Base-by-base conservation (phyloP, 2,329 filamentous ascomycete species). In the Ilyonectria mors-panacis region DNA sequence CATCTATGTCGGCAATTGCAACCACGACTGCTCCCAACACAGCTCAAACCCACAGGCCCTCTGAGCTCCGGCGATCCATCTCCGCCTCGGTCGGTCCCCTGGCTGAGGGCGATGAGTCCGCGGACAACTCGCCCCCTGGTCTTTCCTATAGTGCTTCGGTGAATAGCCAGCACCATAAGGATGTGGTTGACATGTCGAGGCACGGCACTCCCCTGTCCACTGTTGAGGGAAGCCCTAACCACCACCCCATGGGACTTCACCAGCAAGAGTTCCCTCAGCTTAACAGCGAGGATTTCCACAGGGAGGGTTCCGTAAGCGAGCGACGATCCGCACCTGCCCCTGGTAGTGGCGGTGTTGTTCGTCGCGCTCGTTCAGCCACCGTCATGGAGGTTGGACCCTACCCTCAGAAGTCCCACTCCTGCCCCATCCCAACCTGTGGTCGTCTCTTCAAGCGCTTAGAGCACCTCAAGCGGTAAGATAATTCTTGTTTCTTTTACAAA, bases 381-480 rank as follows among this genome's bases (percentile, higher is more conserved):
- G 93, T 97, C 82, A 97, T 97, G 92, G 96, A 99, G 81, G 89
- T 98, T 70, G 94, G 94, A 35, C 96, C 97, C 15, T 98, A 98
- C 80, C 94, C 96, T 58, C 94, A 97, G 79, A 99, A 99, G 83
- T 97, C 95, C 45, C 96, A 99, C 83, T 98, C 95, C 2, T 99
- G 96, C 85, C 96, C 96, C n/a, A 99, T 99, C 77, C 96, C 96
- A 30, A 97, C 95, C 62, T 99, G 96, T 81, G 96, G 96, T 61
- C 92, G 96, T 78, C 89, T 98, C 69, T 99, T 99, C 89, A 99
- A 99, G 91, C 92, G 96, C 83, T 90, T 99, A 86, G 96, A 99
- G 86, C 96, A 99, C 85, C 91, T 99, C 79, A 99, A 99, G 89
- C 92, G 95, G 94, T 97, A 94, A 90, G 79, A 78, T 77, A 79